Evolutionary conservation across 805 yeast genomes (phyloP), one percentile per base, ranked within the genome.

Genomic region (Saturnispora bothae): DNA sequence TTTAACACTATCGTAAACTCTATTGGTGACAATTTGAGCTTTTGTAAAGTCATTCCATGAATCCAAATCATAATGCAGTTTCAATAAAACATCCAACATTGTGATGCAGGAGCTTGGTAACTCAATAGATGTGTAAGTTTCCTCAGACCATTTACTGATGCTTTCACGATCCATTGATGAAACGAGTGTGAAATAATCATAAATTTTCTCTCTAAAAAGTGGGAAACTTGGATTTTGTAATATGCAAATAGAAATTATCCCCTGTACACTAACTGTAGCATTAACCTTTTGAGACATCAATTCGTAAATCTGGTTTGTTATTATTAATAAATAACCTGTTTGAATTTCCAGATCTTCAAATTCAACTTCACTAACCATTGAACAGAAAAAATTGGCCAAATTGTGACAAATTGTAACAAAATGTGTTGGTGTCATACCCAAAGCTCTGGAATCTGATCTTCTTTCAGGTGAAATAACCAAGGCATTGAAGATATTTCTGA

Each of bases 201-300:
- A 26, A 2, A 54, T 50, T 8, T 52, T 33, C 4, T 59, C 53
- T 29, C 55, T 56, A 32, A 67, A 49, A 4, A 45, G 48, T 3
- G 55, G 48, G 39, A 66, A 67, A 4, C 77, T 76, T 7, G 69
- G 71, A 30, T 59, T 51, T 48, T 76, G 78, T 40, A 76, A 58
- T 32, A 77, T 65, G n/a, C 68, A 51, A 18, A 76, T 61, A 2
- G 61, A 54, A 43, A 72, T 53, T 0, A 71, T 49, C 0, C 71
- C 63, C 26, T 62, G 64, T 4, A 65, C 45, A 31, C 43, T 52
- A 39, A 47, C 60, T 2, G 50, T 34, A 10, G 46, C 41, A 22
- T 60, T 46, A 19, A 46, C 35, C 28, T 51, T 47, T 48, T 48
- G 48, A 27, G 42, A 46, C 28, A 51, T 33, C 3, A 52, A 36